Evolutionary conservation across 768 basidiomycete genomes (phyloP).

Genomic region (Austroboletus eburneus): DNA sequence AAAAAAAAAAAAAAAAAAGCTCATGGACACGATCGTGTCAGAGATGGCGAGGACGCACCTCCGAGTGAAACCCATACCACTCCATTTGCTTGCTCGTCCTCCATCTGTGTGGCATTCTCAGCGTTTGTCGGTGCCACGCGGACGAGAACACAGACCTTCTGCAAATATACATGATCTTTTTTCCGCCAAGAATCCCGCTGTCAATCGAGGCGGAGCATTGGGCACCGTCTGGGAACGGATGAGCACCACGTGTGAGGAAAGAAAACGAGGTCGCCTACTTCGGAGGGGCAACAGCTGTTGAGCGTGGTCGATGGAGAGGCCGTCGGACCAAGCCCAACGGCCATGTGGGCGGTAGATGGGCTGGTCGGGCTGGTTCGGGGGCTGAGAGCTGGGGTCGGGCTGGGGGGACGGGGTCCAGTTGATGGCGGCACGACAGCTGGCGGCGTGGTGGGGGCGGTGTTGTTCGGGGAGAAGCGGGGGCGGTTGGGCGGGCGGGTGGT

Average conservation of each 20-base stretch:
- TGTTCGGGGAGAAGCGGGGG: constrained; percentile 8
- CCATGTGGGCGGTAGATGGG: constrained; percentile 32
- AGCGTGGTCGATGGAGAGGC: constrained; percentile 24
- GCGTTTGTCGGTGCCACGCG: too few species aligned
- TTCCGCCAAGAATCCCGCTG: constrained; percentile 27
- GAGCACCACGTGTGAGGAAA: not conserved
- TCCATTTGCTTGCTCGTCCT: constrained; percentile 26
- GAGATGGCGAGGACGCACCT: constrained; percentile 26
- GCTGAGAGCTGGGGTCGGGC: not conserved
- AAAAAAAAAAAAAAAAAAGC: not conserved
- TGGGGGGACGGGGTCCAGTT: constrained; percentile 20
- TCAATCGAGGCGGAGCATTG: constrained; percentile 38
- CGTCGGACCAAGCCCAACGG: constrained; percentile 29
- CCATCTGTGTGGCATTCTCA: constrained; percentile 28
- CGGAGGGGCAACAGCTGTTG: constrained; percentile 23
- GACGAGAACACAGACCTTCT: constrained; percentile 25
- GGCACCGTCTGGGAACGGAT: constrained; percentile 28
- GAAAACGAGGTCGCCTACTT: constrained; percentile 15
- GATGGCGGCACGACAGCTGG: constrained; percentile 26
- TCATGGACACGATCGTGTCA: constrained; percentile 8
- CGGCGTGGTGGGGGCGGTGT: constrained; percentile 17
- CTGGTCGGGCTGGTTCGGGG: constrained; percentile 13
- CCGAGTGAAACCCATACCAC: constrained; percentile 40
- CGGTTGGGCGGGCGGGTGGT: constrained; percentile 7
- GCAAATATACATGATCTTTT: constrained; percentile 33